A percentile compares a stretch with the other conserved stretches of the same genome.
Evolutionary conservation across 1,139 yeast genomes (phyloP).

Genomic region (Lodderomyces theae): DNA sequence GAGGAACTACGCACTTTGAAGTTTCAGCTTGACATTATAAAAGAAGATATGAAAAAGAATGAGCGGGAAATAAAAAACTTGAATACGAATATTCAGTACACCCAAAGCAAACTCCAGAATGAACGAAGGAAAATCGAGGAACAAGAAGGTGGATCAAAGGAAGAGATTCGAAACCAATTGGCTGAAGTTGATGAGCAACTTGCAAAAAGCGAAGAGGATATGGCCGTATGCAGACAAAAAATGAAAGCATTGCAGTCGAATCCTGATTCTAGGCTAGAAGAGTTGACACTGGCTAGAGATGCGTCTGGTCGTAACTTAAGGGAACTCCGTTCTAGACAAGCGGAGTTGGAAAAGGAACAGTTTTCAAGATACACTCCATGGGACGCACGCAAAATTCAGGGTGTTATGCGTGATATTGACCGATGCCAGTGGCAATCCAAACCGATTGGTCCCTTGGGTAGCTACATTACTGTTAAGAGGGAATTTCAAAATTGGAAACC

Average conservation of each 20-base stretch:
- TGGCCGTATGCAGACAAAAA: conserved; percentile 6
- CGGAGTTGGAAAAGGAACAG: conserved; percentile 17
- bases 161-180: conserved; percentile 19
- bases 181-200: conserved; percentile 9
- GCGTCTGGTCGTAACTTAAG: conserved; percentile 5
- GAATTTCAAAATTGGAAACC: conserved; percentile 60
- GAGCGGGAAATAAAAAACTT: conserved; percentile 15
- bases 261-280: conserved; percentile 8
- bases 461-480: conserved; percentile 52
- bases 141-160: conserved; percentile 41
- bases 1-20: conserved; percentile 15
- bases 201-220: conserved; percentile 8
- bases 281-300: conserved; percentile 4
- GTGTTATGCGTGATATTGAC: conserved; percentile 43
- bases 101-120: conserved; percentile 26
- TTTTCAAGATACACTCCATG: conserved; percentile 43
- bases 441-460: conserved; percentile 89
- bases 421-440: conserved; percentile 36
- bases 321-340: conserved; percentile 7
- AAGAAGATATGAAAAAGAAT: conserved; percentile 9
- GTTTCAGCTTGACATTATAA: conserved; percentile 12
- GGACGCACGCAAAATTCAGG: conserved; percentile 39
- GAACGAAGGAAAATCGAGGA: conserved; percentile 40
- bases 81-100: conserved; percentile 24
- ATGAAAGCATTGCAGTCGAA: conserved; percentile 5